Evolutionary conservation across 306 rosid genomes (phyloP).

Genomic region (Dryas alaskensis): DNA sequence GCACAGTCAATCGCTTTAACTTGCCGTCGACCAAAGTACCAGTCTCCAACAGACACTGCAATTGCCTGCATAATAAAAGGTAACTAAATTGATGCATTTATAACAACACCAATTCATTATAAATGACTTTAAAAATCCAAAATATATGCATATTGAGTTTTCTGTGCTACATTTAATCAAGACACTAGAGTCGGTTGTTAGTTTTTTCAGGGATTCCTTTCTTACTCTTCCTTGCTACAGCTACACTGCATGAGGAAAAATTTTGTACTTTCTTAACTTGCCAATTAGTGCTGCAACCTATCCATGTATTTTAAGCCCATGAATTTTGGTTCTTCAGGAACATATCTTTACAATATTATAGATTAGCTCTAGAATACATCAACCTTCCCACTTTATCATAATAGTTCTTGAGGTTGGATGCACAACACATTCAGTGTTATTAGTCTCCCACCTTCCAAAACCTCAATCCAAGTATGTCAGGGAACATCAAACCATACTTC

Average conservation of each 20-base stretch:
- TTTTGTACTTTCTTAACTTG: no score
- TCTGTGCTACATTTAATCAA: neutral
- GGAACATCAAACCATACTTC: neutral
- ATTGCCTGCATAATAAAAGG: conserved; percentile 50
- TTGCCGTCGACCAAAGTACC: conserved; percentile 63
- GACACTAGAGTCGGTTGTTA: neutral
- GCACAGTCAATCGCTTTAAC: conserved; percentile 80
- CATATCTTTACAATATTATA: neutral
- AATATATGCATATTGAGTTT: conserved; percentile 7
- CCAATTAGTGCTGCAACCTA: neutral
- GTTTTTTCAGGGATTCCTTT: neutral
- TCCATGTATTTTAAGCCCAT: neutral
- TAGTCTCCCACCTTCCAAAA: neutral
- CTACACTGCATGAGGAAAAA: neutral
- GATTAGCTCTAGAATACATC: neutral
- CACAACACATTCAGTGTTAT: neutral
- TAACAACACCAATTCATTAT: neutral
- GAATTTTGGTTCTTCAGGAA: neutral
- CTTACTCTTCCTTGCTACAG: neutral
- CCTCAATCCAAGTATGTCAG: neutral
- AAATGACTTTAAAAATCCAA: neutral
- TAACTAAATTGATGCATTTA: neutral
- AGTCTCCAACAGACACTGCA: conserved; percentile 81
- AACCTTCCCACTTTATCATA: neutral
- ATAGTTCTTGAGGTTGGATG: neutral